phyloP scores from a whole-genome alignment of 768 basidiomycete genomes.

The Rhodosporidiobolus sp. region DNA sequence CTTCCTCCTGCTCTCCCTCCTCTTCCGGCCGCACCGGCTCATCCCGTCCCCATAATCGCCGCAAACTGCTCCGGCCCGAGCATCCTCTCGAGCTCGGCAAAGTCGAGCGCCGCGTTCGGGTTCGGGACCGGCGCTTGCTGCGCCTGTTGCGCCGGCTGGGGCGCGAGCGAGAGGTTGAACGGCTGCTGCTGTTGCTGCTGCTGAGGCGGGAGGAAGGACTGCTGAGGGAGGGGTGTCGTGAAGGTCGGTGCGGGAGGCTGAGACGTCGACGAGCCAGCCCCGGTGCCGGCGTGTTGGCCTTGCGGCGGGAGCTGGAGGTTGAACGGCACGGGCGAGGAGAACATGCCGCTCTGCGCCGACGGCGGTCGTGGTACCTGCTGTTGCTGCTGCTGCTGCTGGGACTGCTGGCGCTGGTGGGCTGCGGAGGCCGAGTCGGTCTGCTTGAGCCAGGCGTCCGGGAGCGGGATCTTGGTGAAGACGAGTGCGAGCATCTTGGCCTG shows the following conservation, averaged over 20 bases:
- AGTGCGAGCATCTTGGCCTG: constrained; percentile 25
- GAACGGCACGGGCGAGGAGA: constrained; percentile 11
- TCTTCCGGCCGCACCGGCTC: background rate
- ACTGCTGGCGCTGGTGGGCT: background rate
- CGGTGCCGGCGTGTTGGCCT: background rate
- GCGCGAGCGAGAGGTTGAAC: background rate
- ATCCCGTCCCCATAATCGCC: constrained; percentile 27
- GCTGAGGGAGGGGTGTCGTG: background rate
- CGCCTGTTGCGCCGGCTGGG: constrained; percentile 3
- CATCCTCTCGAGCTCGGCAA: constrained; percentile 26
- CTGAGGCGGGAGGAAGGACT: background rate
- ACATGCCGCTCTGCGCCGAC: constrained; percentile 18
- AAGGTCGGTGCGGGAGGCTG: background rate
- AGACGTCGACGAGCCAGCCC: too few relatives aligned
- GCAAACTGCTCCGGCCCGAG: constrained; percentile 29
- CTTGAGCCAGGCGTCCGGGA: constrained; percentile 28
- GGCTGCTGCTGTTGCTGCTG: constrained; percentile 10
- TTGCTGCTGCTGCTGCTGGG: constrained; percentile 4
- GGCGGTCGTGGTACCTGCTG: constrained; percentile 9
- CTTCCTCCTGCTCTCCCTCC: too few relatives aligned
- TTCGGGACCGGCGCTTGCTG: background rate
- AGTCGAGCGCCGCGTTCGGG: constrained; percentile 19
- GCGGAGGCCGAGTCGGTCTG: background rate
- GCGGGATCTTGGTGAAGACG: constrained; percentile 34
- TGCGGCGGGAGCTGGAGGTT: background rate